Conservation (phyloP, 2,329 filamentous ascomycete species). For the Xylariaceae sp. region DNA sequence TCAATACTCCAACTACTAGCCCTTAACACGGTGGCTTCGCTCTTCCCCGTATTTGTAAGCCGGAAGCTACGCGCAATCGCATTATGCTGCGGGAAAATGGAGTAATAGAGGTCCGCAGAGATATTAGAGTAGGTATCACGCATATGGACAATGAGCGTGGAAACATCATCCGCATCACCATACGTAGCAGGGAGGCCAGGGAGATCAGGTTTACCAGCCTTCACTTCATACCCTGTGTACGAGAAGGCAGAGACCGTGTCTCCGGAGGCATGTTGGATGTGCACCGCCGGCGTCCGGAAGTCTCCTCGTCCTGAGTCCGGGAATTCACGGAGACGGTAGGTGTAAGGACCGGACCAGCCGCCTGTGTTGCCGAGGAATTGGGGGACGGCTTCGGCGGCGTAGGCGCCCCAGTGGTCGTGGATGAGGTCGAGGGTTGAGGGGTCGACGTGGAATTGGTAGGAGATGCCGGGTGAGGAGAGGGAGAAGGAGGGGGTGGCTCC, state of each 20-base stretch:
- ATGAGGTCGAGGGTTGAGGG: slow-evolving; percentile 49
- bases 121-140: slow-evolving; percentile 55
- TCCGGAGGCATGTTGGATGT: slow-evolving; percentile 54
- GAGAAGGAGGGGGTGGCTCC: slow-evolving; percentile 25
- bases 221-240: slow-evolving; percentile 53
- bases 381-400: slow-evolving; percentile 47
- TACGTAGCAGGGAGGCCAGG: slow-evolving; percentile 56
- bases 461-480: slow-evolving; percentile 37
- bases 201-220: slow-evolving; percentile 51
- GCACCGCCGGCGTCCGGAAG: slow-evolving; percentile 56
- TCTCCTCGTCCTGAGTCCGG: slow-evolving; percentile 60
- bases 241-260: slow-evolving; percentile 54
- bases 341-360: slow-evolving; percentile 50
- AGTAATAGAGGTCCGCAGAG: slow-evolving; percentile 56
- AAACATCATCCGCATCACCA: slow-evolving; percentile 49
- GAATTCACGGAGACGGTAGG: slow-evolving; percentile 54
- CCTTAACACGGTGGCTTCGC: slow-evolving; percentile 49
- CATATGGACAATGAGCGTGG: slow-evolving; percentile 53
- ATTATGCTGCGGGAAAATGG: slow-evolving; percentile 57
- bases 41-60: slow-evolving; percentile 53
- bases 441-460: slow-evolving; percentile 61
- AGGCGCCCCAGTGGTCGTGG: slow-evolving; percentile 57
- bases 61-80: slow-evolving; percentile 57
- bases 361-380: slow-evolving; percentile 40
- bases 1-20: slow-evolving; percentile 59